Evolutionary conservation across 139 green algal genomes (phyloP), one percentile per base, ranked within the genome.

Genomic region (Chlamydomonas eustigma): DNA sequence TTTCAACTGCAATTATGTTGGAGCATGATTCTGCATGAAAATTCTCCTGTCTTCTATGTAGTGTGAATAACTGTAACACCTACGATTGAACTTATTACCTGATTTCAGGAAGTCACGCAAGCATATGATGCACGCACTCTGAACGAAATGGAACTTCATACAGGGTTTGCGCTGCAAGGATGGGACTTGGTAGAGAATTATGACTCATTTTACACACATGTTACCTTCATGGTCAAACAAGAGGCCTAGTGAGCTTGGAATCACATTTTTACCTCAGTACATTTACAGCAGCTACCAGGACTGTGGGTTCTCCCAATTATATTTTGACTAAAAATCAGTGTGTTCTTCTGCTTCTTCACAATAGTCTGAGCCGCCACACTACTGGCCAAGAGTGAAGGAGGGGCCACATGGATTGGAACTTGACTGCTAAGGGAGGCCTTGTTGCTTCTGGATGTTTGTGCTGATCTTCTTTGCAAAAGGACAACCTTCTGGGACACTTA

Each of bases 111-210:
- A 69, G 8, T 69, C 25, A 36, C 58, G 31, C 24, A 8, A 30
- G 24, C 33, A n/a, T 69, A 69, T 22, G 58, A 69, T 69, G 58
- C 5, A 18, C 6, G 6, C 6, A 95, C 88, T 0, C 77, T 96
- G 74, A 76, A 93, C 50, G 88, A 93, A 0, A 83, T 93, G 73
- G 85, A 91, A 80, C 75, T 96, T 73, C 91, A 96, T 76, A 95
- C 91, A 33, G 91, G 91, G 5, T 95, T 95, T 77, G 85, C 81
- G 2, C 71, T 95, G 51, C 86, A 84, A 77, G 91, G 87, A 2
- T 95, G 94, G 51, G 91, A 95, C 67, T 39, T 87, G 86, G 88
- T 93, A 37, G 18, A 58, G 44, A 58, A 58, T 58, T 58, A 58
- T 58, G 12, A 12, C 44, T 12, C 12, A 58, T 18, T 58, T 12